These are phyloP conservation scores for Isoetes engelmannii DNA, from an alignment of 83 land plant genomes.

Conservation along the genomic window DNA sequence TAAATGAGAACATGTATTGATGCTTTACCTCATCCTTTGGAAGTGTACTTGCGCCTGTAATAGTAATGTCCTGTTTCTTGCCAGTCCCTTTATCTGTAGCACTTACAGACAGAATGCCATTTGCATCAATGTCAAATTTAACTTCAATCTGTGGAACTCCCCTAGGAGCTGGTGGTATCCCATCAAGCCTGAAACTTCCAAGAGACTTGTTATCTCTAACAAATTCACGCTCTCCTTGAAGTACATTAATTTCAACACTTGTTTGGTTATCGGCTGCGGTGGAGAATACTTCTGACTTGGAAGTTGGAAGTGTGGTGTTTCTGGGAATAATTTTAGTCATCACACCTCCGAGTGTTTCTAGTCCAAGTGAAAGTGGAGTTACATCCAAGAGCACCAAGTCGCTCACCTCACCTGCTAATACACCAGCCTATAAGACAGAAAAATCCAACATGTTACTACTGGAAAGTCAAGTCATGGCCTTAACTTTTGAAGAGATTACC, in stretches of 20 bases:
- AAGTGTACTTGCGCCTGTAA: conserved; percentile 33
- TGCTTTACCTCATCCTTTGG: conserved; percentile 25
- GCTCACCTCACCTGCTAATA: conserved; percentile 28
- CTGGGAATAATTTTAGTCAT: conserved; percentile 91
- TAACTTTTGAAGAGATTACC: conserved; percentile 20
- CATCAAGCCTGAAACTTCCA: conserved; percentile 36
- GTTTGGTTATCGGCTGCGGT: conserved; percentile 89
- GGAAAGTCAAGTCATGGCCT: conserved; percentile 51
- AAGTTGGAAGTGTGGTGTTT: conserved; percentile 76
- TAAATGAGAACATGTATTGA: too few relatives aligned
- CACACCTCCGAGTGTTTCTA: conserved; percentile 88
- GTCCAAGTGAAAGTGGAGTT: conserved; percentile 72
- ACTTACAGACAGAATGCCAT: conserved; percentile 29
- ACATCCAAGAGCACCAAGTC: conserved; percentile 81
- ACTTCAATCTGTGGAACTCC: conserved; percentile 35
- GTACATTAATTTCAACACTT: conserved; percentile 77
- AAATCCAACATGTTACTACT: conserved; percentile 19
- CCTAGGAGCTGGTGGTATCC: conserved; percentile 32
- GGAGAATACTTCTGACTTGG: conserved; percentile 88
- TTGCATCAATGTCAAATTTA: conserved; percentile 30
- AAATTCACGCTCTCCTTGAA: conserved; percentile 36
- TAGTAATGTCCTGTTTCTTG: conserved; percentile 36
- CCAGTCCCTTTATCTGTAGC: conserved; percentile 32
- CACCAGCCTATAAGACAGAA: conserved; percentile 15
- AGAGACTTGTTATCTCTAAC: conserved; percentile 32